phyloP scores from a whole-genome alignment of 371 early-diverging fungal genomes.

The Dinochytrium kinnereticum region DNA sequence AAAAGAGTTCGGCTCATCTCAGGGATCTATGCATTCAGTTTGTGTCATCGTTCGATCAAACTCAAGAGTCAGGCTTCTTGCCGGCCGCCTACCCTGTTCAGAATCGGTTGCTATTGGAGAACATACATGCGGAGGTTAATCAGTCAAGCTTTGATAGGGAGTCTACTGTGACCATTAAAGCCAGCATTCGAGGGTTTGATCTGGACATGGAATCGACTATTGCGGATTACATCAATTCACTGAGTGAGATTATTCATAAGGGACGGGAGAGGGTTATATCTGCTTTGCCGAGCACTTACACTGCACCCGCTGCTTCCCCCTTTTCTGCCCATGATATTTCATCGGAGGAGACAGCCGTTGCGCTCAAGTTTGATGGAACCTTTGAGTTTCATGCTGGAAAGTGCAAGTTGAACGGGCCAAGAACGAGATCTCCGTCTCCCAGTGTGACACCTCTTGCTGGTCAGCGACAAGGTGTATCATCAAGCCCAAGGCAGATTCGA shows the following conservation, averaged over 20 bases:
- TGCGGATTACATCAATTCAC: slow-evolving; percentile 70
- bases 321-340: background rate
- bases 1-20: slow-evolving; percentile 63
- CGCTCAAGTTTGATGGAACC: slow-evolving; percentile 28
- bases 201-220: slow-evolving; percentile 70
- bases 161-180: slow-evolving; percentile 17
- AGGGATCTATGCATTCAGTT: slow-evolving; percentile 72
- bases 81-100: slow-evolving; percentile 69
- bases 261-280: slow-evolving; percentile 59
- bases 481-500: background rate
- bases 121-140: slow-evolving; percentile 40
- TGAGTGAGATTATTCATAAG: slow-evolving; percentile 70
- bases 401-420: slow-evolving; percentile 28
- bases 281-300: background rate
- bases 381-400: slow-evolving; percentile 42
- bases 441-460: background rate
- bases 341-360: slow-evolving; percentile 11
- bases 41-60: slow-evolving; percentile 73
- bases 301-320: too few species aligned
- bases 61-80: slow-evolving; percentile 70
- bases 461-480: background rate
- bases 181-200: slow-evolving; percentile 44
- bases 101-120: slow-evolving; percentile 70
- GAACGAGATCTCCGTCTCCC: background rate
- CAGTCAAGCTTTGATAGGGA: slow-evolving; percentile 1